A percentile compares a stretch with the other conserved stretches of the same genome.
These are phyloP conservation scores for Tarenaya hassleriana DNA, from an alignment of 345 rosid genomes.

Conservation along the genomic window DNA sequence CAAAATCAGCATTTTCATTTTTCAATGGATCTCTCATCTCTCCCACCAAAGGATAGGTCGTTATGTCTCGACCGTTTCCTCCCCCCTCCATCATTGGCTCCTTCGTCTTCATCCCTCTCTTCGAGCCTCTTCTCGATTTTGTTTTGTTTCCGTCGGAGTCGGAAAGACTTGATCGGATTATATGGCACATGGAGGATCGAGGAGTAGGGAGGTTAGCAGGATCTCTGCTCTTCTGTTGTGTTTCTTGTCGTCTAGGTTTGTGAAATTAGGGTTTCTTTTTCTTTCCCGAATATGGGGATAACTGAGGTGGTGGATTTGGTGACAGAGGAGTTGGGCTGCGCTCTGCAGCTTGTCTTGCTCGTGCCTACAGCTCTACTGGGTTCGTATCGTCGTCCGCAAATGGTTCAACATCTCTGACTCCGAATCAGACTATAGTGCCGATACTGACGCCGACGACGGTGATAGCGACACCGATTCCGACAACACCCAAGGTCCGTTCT, in stretches of 20 bases:
- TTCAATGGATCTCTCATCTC: conserved; percentile 4
- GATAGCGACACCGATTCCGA: neutral
- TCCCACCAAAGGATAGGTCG: conserved; percentile 19
- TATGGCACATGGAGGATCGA: conserved; percentile 19
- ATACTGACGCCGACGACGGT: conserved; percentile 2
- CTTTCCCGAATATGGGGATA: neutral
- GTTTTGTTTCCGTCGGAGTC: neutral
- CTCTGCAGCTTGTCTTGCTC: conserved; percentile 75
- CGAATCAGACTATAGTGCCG: conserved; percentile 75
- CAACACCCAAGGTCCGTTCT: conserved; percentile 14
- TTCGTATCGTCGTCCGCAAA: conserved; percentile 62
- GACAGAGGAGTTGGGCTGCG: conserved; percentile 75
- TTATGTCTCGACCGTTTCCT: conserved; percentile 19
- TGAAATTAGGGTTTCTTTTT: neutral
- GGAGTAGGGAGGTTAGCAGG: conserved; percentile 11
- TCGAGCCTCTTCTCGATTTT: no score
- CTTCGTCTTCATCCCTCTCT: no score
- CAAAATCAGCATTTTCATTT: neutral
- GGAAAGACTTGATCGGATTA: neutral
- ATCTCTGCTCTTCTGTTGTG: conserved; percentile 2
- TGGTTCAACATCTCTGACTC: conserved; percentile 56
- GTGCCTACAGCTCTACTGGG: conserved; percentile 78
- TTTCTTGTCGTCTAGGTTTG: neutral
- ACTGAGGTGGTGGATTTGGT: conserved; percentile 18
- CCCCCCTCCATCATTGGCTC: conserved; percentile 1